phyloP scores from a whole-genome alignment of 1,284 basidiomycete species.

The Stereum hirsutum region DNA sequence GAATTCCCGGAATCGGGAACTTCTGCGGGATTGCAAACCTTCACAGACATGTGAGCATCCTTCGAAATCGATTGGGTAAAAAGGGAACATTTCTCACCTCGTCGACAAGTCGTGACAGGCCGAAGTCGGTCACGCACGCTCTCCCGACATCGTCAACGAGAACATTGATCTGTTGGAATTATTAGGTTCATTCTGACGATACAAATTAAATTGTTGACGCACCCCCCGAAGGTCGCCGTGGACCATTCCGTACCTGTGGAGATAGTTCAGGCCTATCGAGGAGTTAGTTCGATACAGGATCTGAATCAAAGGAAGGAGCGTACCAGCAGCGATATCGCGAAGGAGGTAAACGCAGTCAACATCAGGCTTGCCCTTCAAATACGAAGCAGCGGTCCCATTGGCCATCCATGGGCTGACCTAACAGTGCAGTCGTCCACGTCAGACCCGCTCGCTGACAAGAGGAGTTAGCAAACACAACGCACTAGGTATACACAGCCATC shows the following conservation, averaged over 20 bases:
- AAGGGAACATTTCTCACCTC: slow-evolving; percentile 29
- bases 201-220: slow-evolving; percentile 9
- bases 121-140: slow-evolving; percentile 32
- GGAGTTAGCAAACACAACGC: slow-evolving; percentile 6
- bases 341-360: slow-evolving; percentile 27
- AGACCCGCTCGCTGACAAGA: background rate
- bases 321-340: slow-evolving; percentile 27
- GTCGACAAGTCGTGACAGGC: slow-evolving; percentile 24
- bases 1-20: slow-evolving; percentile 14
- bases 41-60: background rate
- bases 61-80: background rate
- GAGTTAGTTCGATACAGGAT: background rate
- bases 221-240: slow-evolving; percentile 39
- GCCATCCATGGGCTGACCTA: slow-evolving; percentile 38
- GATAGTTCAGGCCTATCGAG: slow-evolving; percentile 29
- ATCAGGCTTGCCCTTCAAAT: slow-evolving; percentile 22
- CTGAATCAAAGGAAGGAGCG: slow-evolving; percentile 4
- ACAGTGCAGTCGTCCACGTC: slow-evolving; percentile 8
- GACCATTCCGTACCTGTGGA: slow-evolving; percentile 29
- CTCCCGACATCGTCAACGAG: slow-evolving; percentile 25
- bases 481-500: slow-evolving; percentile 27
- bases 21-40: slow-evolving; percentile 4
- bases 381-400: slow-evolving; percentile 25
- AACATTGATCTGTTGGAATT: slow-evolving; percentile 25
- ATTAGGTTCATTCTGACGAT: slow-evolving; percentile 2